Evolutionary conservation across 495 filamentous ascomycete genomes (phyloP).

Genomic region (Daldinia decipiens): DNA sequence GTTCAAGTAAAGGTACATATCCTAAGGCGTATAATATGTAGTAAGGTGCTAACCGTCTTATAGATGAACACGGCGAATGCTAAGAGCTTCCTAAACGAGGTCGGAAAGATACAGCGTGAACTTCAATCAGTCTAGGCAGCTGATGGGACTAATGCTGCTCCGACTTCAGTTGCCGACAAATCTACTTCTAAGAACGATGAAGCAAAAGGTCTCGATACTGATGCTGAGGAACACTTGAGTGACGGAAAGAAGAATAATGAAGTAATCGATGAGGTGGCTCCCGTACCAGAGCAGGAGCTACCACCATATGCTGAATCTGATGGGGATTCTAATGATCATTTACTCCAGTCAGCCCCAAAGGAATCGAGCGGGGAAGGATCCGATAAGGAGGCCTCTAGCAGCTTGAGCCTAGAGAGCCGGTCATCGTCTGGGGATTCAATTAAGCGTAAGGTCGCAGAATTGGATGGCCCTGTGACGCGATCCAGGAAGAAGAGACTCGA

Average conservation of each 20-base stretch:
- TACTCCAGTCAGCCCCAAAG: not conserved
- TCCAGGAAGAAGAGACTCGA: conserved; percentile 7
- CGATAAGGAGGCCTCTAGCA: not conserved
- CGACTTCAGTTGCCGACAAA: not conserved
- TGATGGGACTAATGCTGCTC: conserved; percentile 11
- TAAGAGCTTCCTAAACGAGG: conserved; percentile 53
- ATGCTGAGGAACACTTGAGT: not conserved
- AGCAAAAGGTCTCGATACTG: too few species aligned
- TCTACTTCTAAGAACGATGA: not conserved
- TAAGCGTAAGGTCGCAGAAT: conserved; percentile 24
- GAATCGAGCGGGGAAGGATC: not conserved
- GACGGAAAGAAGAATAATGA: not conserved
- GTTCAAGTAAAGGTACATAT: conserved; percentile 75
- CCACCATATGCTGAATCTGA: not conserved
- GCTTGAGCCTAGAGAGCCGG: not conserved
- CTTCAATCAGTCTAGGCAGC: conserved; percentile 48
- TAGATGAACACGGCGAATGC: conserved; percentile 60
- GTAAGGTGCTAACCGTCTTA: conserved; percentile 18
- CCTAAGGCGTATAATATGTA: not conserved
- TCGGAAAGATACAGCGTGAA: conserved; percentile 54
- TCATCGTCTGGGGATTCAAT: conserved; percentile 2
- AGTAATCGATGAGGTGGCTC: not conserved
- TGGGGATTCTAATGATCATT: conserved; percentile 1
- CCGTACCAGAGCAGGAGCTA: conserved; percentile 6
- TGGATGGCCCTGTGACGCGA: conserved; percentile 21